A percentile compares a stretch with the other conserved stretches of the same genome.
These are phyloP conservation scores for Cyclotella sp. DNA, from an alignment of 108 stramenopile species.

Conservation along the genomic window DNA sequence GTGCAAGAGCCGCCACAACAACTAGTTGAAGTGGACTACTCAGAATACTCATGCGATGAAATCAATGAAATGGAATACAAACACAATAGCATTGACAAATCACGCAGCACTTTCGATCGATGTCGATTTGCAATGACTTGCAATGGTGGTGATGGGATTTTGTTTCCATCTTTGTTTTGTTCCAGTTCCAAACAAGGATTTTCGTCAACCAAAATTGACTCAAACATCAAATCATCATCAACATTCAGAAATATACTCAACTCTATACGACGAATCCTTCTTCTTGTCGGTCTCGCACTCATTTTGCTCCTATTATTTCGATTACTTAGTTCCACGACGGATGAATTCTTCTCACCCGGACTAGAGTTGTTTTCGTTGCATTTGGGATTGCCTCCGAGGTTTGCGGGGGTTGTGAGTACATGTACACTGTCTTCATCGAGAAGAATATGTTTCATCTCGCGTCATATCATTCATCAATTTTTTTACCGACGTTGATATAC, in stretches of 20 bases:
- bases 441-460: not conserved
- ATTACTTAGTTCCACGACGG: slow-evolving; percentile 93
- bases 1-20: slow-evolving; percentile 6
- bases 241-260: not conserved
- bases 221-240: slow-evolving; percentile 7
- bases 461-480: slow-evolving; percentile 2
- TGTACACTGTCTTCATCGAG: not conserved
- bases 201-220: not conserved
- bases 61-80: slow-evolving; percentile 10
- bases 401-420: slow-evolving; percentile 87
- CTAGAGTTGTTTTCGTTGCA: slow-evolving; percentile 89
- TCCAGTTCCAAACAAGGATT: slow-evolving; percentile 46
- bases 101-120: slow-evolving; percentile 38
- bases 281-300: slow-evolving; percentile 8
- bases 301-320: slow-evolving; percentile 74
- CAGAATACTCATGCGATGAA: slow-evolving; percentile 37
- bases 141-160: slow-evolving; percentile 71
- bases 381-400: slow-evolving; percentile 90
- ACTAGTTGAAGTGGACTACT: slow-evolving; percentile 25
- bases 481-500: too few relatives aligned
- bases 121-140: slow-evolving; percentile 84
- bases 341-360: slow-evolving; percentile 95
- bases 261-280: slow-evolving; percentile 1
- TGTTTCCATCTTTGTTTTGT: slow-evolving; percentile 44
- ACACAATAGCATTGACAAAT: not conserved